Evolutionary conservation across 2,329 filamentous ascomycete genomes (phyloP).

Genomic region (Delphinella strobiligena): DNA sequence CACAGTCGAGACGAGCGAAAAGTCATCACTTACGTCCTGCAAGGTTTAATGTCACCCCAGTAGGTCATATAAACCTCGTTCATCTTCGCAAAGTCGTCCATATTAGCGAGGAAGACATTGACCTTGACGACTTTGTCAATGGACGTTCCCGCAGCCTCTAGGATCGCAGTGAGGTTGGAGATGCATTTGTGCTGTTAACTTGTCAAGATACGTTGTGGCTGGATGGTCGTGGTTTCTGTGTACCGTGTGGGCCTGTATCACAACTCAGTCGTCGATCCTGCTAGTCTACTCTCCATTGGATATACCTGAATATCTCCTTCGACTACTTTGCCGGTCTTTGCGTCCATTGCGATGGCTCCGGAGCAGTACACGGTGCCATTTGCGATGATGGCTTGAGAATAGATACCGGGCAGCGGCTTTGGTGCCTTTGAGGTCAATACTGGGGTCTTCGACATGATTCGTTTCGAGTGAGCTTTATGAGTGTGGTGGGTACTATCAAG

Average conservation of each 20-base stretch:
- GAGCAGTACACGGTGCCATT: slow-evolving; percentile 63
- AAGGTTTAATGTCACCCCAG: slow-evolving; percentile 21
- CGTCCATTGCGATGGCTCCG: slow-evolving; percentile 48
- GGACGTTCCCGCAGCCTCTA: slow-evolving; percentile 47
- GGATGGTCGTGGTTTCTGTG: slow-evolving; percentile 8
- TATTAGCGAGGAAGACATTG: slow-evolving; percentile 53
- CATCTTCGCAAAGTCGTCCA: slow-evolving; percentile 51
- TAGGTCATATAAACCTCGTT: slow-evolving; percentile 39
- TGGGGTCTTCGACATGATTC: slow-evolving; percentile 10
- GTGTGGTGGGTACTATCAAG: no score
- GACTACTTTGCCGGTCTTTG: slow-evolving; percentile 40
- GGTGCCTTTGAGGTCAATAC: slow-evolving; percentile 8
- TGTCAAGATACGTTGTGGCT: neutral
- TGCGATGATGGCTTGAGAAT: slow-evolving; percentile 24
- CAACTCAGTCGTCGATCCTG: no score
- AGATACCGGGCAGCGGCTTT: slow-evolving; percentile 14
- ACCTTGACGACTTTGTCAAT: slow-evolving; percentile 54
- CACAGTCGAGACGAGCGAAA: neutral
- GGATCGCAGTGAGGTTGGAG: slow-evolving; percentile 46
- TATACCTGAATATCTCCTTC: slow-evolving; percentile 37
- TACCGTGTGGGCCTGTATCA: slow-evolving; percentile 42
- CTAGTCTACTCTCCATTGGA: no score
- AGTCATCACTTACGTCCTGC: slow-evolving; percentile 18
- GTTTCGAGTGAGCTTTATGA: no score
- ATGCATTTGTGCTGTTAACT: slow-evolving; percentile 38